Base-by-base conservation (phyloP, 192 early-diverging fungal genomes). In the Coemansia sp. region DNA sequence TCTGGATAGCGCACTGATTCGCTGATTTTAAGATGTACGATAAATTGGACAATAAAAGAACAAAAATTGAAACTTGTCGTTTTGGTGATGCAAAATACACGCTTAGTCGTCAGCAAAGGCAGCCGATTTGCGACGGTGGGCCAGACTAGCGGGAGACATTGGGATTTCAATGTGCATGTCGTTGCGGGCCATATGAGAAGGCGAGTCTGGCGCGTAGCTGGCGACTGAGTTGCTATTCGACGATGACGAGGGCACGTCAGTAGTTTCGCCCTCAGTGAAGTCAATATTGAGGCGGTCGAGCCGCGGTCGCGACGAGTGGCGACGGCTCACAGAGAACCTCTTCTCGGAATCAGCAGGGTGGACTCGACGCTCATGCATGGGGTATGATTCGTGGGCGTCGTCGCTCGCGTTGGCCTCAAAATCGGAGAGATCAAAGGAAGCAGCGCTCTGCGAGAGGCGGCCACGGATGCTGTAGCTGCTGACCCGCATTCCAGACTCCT, bases 81-180 rank as follows among this genome's bases (percentile, higher is more conserved):
- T 45, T 45, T 12, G n/a, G 12, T 11, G 29, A 24, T 32, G 39
- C 51, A 32, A 63, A 57, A 12, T 27, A 22, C 7, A 52, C 23
- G 50, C 24, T 53, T 53, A 53, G 19, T 53, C 14, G 25, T 56
- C 54, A n/a, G 23, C n/a, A 23, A 56, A 35, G 23, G 54, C 54
- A 15, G 54, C 25, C 17, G 68, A 70, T 57, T 64, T 58, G 69
- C 74, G 74, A 8, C 69, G 62, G 10, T 65, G 58, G 24, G 67
- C 57, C 17, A 72, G 62, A 39, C 39, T 65, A 32, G 68, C 41
- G 15, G 77, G 77, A 37, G 77, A 71, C 29, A 73, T 54, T 23
- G 72, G 72, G 37, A 80, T 74, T 50, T 80, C 77, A 47, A 80
- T 71, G 32, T 74, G 77, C 6, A 71, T 51, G 54, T 80, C 72